phyloP scores from a whole-genome alignment of 345 rosid species.

The Arabidopsis suecica region DNA sequence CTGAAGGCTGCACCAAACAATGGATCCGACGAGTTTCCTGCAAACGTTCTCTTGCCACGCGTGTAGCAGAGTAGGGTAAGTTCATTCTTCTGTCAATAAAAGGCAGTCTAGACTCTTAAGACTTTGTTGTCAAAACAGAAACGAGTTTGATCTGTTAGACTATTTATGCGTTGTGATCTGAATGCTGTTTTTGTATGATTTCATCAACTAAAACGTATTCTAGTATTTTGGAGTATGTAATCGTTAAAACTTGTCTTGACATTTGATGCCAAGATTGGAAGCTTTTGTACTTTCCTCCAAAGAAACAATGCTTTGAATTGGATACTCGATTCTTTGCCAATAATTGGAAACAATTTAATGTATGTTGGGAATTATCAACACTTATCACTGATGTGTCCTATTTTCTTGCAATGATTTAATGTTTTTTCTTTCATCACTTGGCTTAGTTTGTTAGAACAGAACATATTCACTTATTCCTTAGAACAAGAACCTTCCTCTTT shows the following conservation, averaged over 20 bases:
- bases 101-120: not conserved
- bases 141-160: not conserved
- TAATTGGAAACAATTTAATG: not conserved
- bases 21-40: conserved; percentile 63
- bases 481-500: not conserved
- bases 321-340: not conserved
- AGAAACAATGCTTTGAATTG: conserved; percentile 12
- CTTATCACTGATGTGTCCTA: not conserved
- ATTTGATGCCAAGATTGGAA: conserved; percentile 19
- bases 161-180: not conserved
- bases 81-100: conserved; percentile 25
- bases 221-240: not conserved
- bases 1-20: conserved; percentile 81
- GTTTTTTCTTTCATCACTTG: not conserved
- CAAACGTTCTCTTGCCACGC: conserved; percentile 56
- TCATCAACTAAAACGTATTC: not conserved
- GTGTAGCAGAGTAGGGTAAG: conserved; percentile 33
- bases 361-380: conserved; percentile 7
- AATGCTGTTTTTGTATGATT: not conserved
- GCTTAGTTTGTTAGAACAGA: not conserved
- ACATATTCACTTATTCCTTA: not conserved
- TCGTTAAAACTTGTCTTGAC: not conserved
- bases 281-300: not conserved
- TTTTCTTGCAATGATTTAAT: not conserved
- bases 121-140: not conserved